A percentile compares a stretch with the other conserved stretches of the same genome.
These are phyloP conservation scores for Trichomonas tenax DNA, from an alignment of 208 protist genomes.

Conservation along the genomic window DNA sequence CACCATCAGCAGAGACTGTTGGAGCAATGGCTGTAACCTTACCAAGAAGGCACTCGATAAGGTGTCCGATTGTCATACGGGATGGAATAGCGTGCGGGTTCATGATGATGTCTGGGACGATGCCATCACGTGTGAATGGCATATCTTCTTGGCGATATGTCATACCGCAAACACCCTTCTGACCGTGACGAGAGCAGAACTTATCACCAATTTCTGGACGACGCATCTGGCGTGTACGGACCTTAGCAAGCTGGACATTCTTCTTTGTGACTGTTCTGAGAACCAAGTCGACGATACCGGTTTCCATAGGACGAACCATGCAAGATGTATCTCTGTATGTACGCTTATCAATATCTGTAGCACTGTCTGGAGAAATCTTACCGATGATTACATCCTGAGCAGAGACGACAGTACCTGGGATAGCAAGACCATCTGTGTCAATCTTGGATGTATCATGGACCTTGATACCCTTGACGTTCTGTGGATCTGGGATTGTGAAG, in stretches of 20 bases:
- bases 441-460: slow-evolving; percentile 73
- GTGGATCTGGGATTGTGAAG: slow-evolving; percentile 71
- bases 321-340: slow-evolving; percentile 32
- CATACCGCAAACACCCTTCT: slow-evolving; percentile 89
- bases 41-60: slow-evolving; percentile 71
- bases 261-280: slow-evolving; percentile 71
- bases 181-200: slow-evolving; percentile 83
- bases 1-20: slow-evolving; percentile 59
- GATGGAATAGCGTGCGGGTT: slow-evolving; percentile 94
- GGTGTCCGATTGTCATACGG: slow-evolving; percentile 91
- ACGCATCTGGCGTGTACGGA: slow-evolving; percentile 61
- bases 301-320: slow-evolving; percentile 33
- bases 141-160: slow-evolving; percentile 84
- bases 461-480: slow-evolving; percentile 58
- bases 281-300: slow-evolving; percentile 70
- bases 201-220: slow-evolving; percentile 77
- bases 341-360: not conserved
- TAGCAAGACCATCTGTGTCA: slow-evolving; percentile 72
- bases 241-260: slow-evolving; percentile 54
- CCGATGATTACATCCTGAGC: slow-evolving; percentile 78
- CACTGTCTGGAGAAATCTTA: slow-evolving; percentile 46
- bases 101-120: slow-evolving; percentile 89
- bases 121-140: slow-evolving; percentile 75
- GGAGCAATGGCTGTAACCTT: slow-evolving; percentile 24
- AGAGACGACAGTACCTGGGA: slow-evolving; percentile 53